A percentile compares a stretch with the other conserved stretches of the same genome.
Conservation (phyloP, 2,329 filamentous ascomycete genomes). For the Byssothecium circinans region DNA sequence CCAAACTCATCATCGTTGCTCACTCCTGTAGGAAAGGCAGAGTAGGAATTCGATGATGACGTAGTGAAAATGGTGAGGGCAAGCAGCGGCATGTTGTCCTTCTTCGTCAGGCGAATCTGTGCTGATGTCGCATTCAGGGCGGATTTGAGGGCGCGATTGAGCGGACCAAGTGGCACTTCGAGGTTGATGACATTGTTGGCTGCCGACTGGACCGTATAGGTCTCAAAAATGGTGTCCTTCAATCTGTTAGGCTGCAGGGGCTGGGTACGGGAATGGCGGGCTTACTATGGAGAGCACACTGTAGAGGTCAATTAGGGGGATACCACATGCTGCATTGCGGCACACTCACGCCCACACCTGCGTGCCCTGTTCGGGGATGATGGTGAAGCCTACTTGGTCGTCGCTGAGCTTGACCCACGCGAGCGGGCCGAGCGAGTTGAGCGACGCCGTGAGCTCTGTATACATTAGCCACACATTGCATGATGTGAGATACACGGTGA, state of each 20-base stretch:
- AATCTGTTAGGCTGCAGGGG: conserved; percentile 15
- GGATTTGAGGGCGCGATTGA: conserved; percentile 89
- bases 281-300: conserved; percentile 49
- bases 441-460: conserved; percentile 63
- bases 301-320: conserved; percentile 19
- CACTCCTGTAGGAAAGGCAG: conserved; percentile 33
- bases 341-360: conserved; percentile 88
- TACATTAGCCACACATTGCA: neutral
- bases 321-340: conserved; percentile 12
- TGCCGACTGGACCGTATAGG: conserved; percentile 85
- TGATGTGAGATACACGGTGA: neutral
- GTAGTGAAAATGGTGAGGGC: conserved; percentile 87
- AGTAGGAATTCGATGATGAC: conserved; percentile 54
- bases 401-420: conserved; percentile 90
- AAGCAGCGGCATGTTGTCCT: conserved; percentile 81
- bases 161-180: conserved; percentile 83
- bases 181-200: conserved; percentile 93
- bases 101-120: conserved; percentile 88
- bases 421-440: conserved; percentile 73
- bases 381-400: conserved; percentile 86
- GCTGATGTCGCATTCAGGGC: conserved; percentile 80
- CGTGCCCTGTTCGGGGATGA: conserved; percentile 90
- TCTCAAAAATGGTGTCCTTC: conserved; percentile 84
- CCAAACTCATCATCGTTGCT: conserved; percentile 33
- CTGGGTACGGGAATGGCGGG: conserved; percentile 22